Evolutionary conservation across 257 asterid species (phyloP).

Genomic region (Lycium ferocissimum): DNA sequence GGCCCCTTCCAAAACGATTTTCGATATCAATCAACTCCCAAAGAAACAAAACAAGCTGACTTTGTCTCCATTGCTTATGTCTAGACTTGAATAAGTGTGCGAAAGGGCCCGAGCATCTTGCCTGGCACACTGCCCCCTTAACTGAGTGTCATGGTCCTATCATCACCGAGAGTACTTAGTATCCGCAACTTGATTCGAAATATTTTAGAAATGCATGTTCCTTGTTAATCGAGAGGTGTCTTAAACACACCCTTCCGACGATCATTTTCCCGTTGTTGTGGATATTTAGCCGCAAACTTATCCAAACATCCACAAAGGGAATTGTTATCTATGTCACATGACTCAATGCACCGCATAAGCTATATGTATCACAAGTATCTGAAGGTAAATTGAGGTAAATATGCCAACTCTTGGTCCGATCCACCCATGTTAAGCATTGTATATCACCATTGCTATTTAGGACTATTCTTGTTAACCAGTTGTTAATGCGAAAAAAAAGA

Average conservation of each 20-base stretch:
- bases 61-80: no score
- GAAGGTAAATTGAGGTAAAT: neutral
- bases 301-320: neutral
- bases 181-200: slow-evolving; percentile 39
- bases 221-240: no score
- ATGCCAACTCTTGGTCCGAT: slow-evolving; percentile 14
- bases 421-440: slow-evolving; percentile 19
- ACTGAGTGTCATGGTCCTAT: slow-evolving; percentile 32
- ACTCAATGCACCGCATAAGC: no score
- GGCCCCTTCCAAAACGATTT: slow-evolving; percentile 29
- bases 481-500: neutral
- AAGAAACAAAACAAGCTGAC: no score
- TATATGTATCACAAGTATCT: slow-evolving; percentile 5
- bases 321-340: neutral
- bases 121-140: slow-evolving; percentile 36
- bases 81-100: no score
- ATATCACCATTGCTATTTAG: neutral
- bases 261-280: no score
- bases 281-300: no score
- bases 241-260: no score
- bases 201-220: slow-evolving; percentile 31
- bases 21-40: slow-evolving; percentile 28
- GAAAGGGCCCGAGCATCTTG: neutral
- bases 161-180: slow-evolving; percentile 22
- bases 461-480: neutral